These are phyloP conservation scores for Uronychia setigera DNA, from an alignment of 73 alveolate species.

Conservation along the genomic window DNA sequence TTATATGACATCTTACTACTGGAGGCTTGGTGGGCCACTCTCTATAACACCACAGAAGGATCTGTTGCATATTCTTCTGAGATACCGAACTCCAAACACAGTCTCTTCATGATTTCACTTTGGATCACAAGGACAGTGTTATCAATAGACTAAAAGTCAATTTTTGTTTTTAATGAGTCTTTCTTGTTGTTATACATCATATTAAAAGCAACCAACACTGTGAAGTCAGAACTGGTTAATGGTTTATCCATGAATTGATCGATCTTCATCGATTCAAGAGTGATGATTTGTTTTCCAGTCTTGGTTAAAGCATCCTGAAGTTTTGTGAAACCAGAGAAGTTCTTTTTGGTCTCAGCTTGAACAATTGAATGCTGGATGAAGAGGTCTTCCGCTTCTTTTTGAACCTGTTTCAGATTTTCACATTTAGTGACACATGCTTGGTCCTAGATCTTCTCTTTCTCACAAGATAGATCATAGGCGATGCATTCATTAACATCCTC, in stretches of 20 bases:
- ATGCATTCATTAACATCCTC: background rate
- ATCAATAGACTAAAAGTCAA: background rate
- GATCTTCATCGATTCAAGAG: background rate
- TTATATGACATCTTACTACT: background rate
- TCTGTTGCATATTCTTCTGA: background rate
- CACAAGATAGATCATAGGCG: background rate
- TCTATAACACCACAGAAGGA: background rate
- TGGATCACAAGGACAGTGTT: background rate
- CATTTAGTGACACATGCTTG: background rate
- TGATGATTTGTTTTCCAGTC: background rate
- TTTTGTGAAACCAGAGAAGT: background rate
- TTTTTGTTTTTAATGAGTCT: background rate
- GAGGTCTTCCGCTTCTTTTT: background rate
- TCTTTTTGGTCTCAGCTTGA: background rate
- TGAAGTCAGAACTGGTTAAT: background rate
- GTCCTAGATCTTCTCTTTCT: background rate
- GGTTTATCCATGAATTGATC: background rate
- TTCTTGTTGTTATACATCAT: background rate
- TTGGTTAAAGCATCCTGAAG: background rate
- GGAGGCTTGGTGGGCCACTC: background rate
- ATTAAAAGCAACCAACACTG: background rate
- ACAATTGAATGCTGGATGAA: background rate
- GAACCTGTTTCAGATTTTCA: background rate
- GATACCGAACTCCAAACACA: background rate
- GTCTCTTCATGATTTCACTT: background rate